A percentile compares a stretch with the other conserved stretches of the same genome.
phyloP scores from a whole-genome alignment of 129 eudicot genomes.

The Escallonia rubra region DNA sequence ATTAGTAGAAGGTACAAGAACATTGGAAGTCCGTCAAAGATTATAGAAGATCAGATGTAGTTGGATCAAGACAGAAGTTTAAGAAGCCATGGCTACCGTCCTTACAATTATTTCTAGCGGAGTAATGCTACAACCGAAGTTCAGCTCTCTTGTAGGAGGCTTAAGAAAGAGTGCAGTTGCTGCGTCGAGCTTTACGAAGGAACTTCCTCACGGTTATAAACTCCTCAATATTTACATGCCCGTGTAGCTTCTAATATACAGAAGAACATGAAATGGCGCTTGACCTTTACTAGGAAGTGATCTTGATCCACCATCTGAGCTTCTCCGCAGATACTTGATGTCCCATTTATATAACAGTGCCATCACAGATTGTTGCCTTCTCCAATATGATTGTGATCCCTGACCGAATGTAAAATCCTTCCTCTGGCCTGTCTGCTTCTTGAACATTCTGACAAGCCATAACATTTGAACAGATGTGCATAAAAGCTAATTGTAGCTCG shows the following conservation, averaged over 20 bases:
- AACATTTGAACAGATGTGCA: not conserved
- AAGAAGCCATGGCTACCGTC: not conserved
- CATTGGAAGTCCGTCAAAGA: too few species aligned
- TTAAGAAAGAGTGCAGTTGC: too few species aligned
- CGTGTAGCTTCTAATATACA: conserved; percentile 1
- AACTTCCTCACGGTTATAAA: too few species aligned
- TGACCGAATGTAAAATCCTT: conserved; percentile 93
- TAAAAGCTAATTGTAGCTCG: not conserved
- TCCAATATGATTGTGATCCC: conserved; percentile 83
- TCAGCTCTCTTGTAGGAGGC: too few species aligned
- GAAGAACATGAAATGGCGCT: not conserved
- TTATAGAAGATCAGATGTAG: too few species aligned
- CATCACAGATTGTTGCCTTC: conserved; percentile 87
- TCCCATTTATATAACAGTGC: conserved; percentile 52
- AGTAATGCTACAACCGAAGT: not conserved
- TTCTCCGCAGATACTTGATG: too few species aligned
- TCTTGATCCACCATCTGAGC: too few species aligned
- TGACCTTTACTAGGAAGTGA: not conserved
- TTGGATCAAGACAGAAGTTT: too few species aligned
- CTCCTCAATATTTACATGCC: too few species aligned
- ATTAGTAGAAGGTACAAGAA: too few species aligned
- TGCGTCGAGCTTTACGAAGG: too few species aligned
- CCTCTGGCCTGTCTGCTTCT: conserved; percentile 78
- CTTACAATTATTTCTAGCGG: not conserved
- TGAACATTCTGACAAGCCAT: conserved; percentile 56